Evolutionary conservation across 2,329 filamentous ascomycete species (phyloP).

Genomic region (Nigrospora osmanthi): DNA sequence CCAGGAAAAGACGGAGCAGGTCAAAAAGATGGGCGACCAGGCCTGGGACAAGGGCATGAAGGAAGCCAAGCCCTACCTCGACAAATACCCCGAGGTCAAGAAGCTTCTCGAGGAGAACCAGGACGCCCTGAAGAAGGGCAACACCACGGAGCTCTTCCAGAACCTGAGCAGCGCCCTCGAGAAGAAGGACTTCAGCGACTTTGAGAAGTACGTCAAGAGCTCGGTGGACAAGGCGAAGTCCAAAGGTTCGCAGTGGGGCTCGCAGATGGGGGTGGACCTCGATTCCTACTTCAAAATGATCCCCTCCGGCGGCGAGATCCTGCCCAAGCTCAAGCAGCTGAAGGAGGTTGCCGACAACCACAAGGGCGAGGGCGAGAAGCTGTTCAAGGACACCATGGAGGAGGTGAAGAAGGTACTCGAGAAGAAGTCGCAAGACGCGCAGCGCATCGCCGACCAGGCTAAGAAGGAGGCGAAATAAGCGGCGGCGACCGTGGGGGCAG

Average conservation of each 20-base stretch:
- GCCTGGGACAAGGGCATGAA: slow-evolving; percentile 66
- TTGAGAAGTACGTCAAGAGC: slow-evolving; percentile 54
- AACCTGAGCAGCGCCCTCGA: slow-evolving; percentile 54
- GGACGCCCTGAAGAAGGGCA: slow-evolving; percentile 59
- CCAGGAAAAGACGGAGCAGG: slow-evolving; percentile 60
- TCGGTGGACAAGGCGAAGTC: slow-evolving; percentile 53
- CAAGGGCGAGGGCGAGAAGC: slow-evolving; percentile 60
- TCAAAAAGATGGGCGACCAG: slow-evolving; percentile 62
- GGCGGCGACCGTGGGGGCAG: background rate
- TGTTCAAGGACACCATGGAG: slow-evolving; percentile 60
- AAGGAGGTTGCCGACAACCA: slow-evolving; percentile 59
- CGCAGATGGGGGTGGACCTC: slow-evolving; percentile 33
- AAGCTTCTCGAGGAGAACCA: slow-evolving; percentile 64
- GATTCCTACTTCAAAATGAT: slow-evolving; percentile 60
- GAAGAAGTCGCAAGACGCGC: slow-evolving; percentile 46
- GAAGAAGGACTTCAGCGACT: slow-evolving; percentile 49
- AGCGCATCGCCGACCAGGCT: slow-evolving; percentile 50
- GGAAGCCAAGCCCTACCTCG: slow-evolving; percentile 62
- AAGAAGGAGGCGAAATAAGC: slow-evolving; percentile 35
- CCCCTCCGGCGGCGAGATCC: slow-evolving; percentile 54
- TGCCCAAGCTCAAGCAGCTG: slow-evolving; percentile 58
- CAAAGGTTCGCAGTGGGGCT: slow-evolving; percentile 26
- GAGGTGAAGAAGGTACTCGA: slow-evolving; percentile 59
- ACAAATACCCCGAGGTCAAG: slow-evolving; percentile 72
- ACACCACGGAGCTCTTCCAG: slow-evolving; percentile 54